A percentile compares a stretch with the other conserved stretches of the same genome.
Conservation (phyloP, 169 alveolate genomes). For the Cryptosporidium bovis region DNA sequence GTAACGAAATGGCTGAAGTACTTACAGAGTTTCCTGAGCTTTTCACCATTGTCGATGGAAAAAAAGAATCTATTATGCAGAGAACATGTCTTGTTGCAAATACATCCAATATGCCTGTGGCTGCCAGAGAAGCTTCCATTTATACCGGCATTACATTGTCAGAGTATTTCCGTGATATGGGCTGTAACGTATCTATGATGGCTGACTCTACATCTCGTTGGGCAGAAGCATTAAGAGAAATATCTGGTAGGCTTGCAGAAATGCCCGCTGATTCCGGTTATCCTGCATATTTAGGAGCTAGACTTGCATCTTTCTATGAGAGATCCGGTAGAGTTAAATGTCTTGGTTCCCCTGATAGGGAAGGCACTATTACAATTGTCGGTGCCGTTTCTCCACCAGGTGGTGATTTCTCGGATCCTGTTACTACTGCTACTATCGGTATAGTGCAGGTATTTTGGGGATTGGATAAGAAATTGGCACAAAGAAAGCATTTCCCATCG, state of each 20-base stretch:
- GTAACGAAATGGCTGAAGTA: conserved; percentile 99
- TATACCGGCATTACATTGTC: conserved; percentile 98
- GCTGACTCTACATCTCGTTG: conserved; percentile 99
- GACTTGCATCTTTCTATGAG: conserved; percentile 98
- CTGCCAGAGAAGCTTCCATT: conserved; percentile 99
- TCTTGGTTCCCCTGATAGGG: conserved; percentile 97
- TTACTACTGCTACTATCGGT: conserved; percentile 96
- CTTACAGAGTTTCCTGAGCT: conserved; percentile 98
- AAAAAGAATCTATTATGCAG: conserved; percentile 97
- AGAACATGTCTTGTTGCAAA: conserved; percentile 99
- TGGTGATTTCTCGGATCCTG: conserved; percentile 99
- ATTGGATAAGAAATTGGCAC: conserved; percentile 98
- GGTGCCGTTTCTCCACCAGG: conserved; percentile 99
- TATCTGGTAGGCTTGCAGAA: conserved; percentile 99
- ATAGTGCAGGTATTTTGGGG: conserved; percentile 99
- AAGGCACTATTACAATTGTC: conserved; percentile 98
- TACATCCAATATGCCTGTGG: conserved; percentile 99
- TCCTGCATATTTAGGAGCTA: conserved; percentile 99
- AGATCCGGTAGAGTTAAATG: conserved; percentile 95
- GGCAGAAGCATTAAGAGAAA: conserved; percentile 99
- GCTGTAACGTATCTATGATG: conserved; percentile 98
- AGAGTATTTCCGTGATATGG: conserved; percentile 99
- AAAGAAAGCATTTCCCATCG: conserved; percentile 99
- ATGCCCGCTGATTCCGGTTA: conserved; percentile 99
- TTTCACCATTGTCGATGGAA: conserved; percentile 89